These are phyloP conservation scores for Verbena officinalis DNA, from an alignment of 257 asterid species.

Conservation along the genomic window DNA sequence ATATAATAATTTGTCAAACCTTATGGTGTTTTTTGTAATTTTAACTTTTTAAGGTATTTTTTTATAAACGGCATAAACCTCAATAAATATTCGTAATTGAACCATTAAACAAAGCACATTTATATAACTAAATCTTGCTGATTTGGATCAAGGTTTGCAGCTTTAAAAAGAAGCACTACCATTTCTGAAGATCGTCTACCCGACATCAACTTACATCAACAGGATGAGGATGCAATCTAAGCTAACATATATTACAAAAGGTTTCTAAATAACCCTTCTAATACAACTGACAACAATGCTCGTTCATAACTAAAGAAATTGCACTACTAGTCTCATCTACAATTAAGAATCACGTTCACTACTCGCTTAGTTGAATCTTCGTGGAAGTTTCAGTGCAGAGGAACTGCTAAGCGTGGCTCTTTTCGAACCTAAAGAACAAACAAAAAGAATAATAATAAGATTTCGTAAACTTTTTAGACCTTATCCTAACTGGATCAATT, in stretches of 20 bases:
- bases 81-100: no score
- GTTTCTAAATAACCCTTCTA: constrained; percentile 11
- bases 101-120: no score
- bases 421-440: constrained; percentile 55
- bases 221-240: constrained; percentile 30
- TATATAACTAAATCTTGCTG: constrained; percentile 6
- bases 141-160: constrained; percentile 16
- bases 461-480: background rate
- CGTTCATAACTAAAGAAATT: constrained; percentile 23
- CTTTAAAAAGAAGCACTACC: constrained; percentile 17
- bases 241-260: constrained; percentile 29
- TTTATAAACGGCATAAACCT: no score
- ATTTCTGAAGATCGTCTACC: constrained; percentile 9
- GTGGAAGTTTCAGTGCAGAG: constrained; percentile 50
- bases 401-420: constrained; percentile 49
- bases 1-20: no score
- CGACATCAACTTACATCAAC: constrained; percentile 20
- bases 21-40: no score
- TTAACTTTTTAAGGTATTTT: no score
- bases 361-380: constrained; percentile 48
- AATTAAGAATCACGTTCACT: constrained; percentile 8
- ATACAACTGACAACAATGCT: constrained; percentile 35
- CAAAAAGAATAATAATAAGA: background rate
- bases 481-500: no score
- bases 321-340: constrained; percentile 33